phyloP scores from a whole-genome alignment of 176 grass and related monocot genomes.

The Bonia amplexicaulis region DNA sequence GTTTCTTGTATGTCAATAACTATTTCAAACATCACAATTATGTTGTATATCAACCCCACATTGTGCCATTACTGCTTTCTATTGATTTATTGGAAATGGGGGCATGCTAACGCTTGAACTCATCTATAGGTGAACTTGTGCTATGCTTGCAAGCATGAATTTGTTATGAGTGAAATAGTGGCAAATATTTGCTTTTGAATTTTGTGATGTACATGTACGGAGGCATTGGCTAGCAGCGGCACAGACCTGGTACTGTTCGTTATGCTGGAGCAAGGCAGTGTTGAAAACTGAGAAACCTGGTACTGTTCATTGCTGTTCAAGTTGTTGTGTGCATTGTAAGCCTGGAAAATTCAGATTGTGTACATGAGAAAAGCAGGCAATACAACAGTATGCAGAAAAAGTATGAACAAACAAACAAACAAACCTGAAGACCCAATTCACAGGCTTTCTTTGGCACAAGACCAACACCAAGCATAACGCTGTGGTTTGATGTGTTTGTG shows the following conservation, averaged over 20 bases:
- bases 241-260: neutral
- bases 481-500: constrained; percentile 94
- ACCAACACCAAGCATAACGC: constrained; percentile 90
- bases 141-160: too few species aligned
- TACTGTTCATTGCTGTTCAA: too few species aligned
- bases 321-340: too few species aligned
- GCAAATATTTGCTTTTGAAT: neutral
- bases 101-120: neutral
- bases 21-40: neutral
- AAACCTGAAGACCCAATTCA: constrained; percentile 72
- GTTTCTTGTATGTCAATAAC: neutral
- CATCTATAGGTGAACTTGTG: neutral
- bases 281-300: too few species aligned
- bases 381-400: neutral
- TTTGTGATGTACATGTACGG: neutral
- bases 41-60: neutral
- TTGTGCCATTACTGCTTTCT: neutral
- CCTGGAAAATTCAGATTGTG: too few species aligned
- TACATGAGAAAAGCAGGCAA: neutral
- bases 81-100: neutral
- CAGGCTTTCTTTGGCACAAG: constrained; percentile 93
- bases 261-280: too few species aligned
- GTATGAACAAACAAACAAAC: constrained; percentile 17
- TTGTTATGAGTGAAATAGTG: neutral
- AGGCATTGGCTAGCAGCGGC: neutral